phyloP scores from a whole-genome alignment of 148 eudicot species.

The Selenicereus undatus region DNA sequence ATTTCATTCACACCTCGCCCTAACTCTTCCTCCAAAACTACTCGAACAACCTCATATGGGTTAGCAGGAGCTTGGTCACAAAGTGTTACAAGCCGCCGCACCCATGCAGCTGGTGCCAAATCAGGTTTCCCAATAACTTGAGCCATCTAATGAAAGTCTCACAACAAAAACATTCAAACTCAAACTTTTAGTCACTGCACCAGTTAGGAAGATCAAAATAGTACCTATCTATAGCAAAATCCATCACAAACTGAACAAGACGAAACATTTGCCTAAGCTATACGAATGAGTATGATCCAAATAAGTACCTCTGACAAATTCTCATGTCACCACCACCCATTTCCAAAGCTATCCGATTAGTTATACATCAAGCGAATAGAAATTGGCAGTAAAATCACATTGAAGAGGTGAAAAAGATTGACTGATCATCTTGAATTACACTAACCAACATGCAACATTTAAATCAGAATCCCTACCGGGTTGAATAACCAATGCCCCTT shows the following conservation, averaged over 20 bases:
- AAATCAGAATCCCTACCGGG: background rate
- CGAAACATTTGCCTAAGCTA: background rate
- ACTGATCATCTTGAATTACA: background rate
- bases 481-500: background rate
- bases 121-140: constrained; percentile 96
- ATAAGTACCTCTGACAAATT: background rate
- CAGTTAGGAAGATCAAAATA: background rate
- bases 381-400: background rate
- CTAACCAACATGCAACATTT: constrained; percentile 11
- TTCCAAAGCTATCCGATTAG: background rate
- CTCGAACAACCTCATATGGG: constrained; percentile 53
- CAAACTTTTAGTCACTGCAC: background rate
- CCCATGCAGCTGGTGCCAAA: constrained; percentile 97
- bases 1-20: constrained; percentile 61
- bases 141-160: constrained; percentile 55
- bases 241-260: background rate
- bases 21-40: constrained; percentile 69
- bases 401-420: background rate
- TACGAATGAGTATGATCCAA: background rate
- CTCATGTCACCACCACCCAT: background rate
- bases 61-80: constrained; percentile 96
- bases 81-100: constrained; percentile 79
- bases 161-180: constrained; percentile 3
- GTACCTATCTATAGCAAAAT: background rate
- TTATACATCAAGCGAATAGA: background rate